A percentile compares a stretch with the other conserved stretches of the same genome.
Conservation (phyloP, 148 eudicot genomes). For the Diospyros kaki region DNA sequence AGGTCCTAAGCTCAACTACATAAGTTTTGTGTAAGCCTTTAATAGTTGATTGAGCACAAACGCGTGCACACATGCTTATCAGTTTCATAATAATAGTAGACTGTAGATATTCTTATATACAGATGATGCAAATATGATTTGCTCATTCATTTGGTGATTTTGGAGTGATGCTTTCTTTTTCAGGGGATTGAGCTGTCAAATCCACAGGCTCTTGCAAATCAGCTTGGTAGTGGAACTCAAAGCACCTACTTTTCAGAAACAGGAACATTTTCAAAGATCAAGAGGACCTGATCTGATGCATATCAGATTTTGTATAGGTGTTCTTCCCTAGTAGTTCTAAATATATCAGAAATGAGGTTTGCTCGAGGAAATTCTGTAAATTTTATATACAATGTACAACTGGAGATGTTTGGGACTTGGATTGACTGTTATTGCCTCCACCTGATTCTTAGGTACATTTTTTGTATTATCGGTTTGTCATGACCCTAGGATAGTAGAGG, state of each 20-base stretch:
- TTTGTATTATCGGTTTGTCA: too few relatives aligned
- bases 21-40: too few relatives aligned
- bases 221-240: slow-evolving; percentile 90
- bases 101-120: neutral
- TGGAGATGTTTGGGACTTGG: too few relatives aligned
- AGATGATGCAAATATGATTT: too few relatives aligned
- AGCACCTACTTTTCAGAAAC: slow-evolving; percentile 96
- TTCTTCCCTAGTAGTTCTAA: neutral
- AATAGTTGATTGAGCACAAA: too few relatives aligned
- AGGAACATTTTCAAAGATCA: slow-evolving; percentile 94
- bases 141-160: neutral
- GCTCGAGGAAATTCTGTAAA: neutral
- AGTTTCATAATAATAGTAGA: too few relatives aligned
- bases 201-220: slow-evolving; percentile 94
- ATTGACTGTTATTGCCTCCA: too few relatives aligned
- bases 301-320: neutral
- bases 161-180: neutral
- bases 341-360: neutral
- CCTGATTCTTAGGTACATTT: too few relatives aligned
- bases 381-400: too few relatives aligned
- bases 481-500: too few relatives aligned
- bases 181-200: slow-evolving; percentile 95
- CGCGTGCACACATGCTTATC: too few relatives aligned
- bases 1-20: too few relatives aligned
- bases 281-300: slow-evolving; percentile 44